These are phyloP conservation scores for Tuber melanosporum DNA, from an alignment of 495 filamentous ascomycete species.

Conservation along the genomic window DNA sequence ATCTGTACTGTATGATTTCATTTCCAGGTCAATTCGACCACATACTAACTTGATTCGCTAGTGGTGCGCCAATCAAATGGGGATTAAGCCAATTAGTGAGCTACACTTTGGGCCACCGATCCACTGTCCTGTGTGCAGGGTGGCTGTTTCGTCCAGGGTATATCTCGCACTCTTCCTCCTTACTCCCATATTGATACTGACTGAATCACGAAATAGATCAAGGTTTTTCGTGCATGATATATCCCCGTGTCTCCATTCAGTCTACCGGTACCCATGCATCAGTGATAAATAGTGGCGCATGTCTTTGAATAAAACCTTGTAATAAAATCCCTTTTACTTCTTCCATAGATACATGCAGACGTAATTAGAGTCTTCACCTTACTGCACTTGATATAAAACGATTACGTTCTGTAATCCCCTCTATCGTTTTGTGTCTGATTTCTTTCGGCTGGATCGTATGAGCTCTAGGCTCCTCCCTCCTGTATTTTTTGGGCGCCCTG, in stretches of 20 bases:
- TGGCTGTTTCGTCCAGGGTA: conserved; percentile 25
- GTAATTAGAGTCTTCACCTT: neutral
- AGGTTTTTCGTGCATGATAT: conserved; percentile 27
- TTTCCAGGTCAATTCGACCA: neutral
- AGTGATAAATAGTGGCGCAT: conserved; percentile 4
- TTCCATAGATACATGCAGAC: conserved; percentile 1
- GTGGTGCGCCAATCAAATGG: conserved; percentile 39
- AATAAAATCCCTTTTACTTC: conserved; percentile 4
- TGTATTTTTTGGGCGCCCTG: neutral
- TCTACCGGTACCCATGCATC: neutral
- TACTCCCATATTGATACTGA: neutral
- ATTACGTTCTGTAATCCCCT: neutral
- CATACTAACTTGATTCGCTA: conserved; percentile 7
- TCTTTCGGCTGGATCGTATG: neutral
- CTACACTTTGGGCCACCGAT: conserved; percentile 20
- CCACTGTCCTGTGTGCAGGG: conserved; percentile 34
- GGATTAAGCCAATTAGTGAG: conserved; percentile 17
- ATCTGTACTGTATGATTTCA: conserved; percentile 45
- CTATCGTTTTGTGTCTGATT: neutral
- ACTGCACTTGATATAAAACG: neutral
- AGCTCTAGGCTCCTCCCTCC: neutral
- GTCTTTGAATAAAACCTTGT: conserved; percentile 3
- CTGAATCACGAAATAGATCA: conserved; percentile 10
- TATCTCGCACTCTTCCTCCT: neutral
- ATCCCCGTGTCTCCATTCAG: neutral